Percentiles rank a stretch among this genome's conserved stretches.
phyloP scores from a whole-genome alignment of 1,139 yeast species.

The Tardiomyces depauwii region DNA sequence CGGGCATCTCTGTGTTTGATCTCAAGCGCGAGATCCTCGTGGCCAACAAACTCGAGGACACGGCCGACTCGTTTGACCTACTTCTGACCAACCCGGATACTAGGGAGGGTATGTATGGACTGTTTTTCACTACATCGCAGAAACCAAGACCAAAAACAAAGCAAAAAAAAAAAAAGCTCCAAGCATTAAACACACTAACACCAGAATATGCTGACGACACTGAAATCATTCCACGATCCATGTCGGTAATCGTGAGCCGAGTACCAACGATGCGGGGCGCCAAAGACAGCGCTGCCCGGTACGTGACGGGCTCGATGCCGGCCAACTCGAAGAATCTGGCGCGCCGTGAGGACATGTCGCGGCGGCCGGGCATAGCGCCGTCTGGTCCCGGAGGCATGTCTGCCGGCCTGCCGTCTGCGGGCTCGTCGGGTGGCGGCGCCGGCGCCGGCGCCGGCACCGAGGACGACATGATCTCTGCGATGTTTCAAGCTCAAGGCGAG shows the following conservation, averaged over 20 bases:
- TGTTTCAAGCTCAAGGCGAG: constrained; percentile 87
- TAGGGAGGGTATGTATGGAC: constrained; percentile 30
- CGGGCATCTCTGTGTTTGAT: constrained; percentile 91
- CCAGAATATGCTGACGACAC: neutral
- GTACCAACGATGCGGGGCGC: constrained; percentile 5
- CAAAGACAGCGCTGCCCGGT: constrained; percentile 15
- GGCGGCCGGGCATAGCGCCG: neutral
- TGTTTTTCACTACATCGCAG: too few species aligned
- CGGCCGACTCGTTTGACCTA: constrained; percentile 67
- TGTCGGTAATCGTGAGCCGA: constrained; percentile 6
- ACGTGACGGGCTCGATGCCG: constrained; percentile 3
- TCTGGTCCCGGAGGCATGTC: constrained; percentile 1
- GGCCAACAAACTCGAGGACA: constrained; percentile 72
- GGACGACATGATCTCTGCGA: constrained; percentile 77
- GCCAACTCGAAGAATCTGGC: neutral
- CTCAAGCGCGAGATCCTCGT: constrained; percentile 79
- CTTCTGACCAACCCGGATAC: constrained; percentile 67
- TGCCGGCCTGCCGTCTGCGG: neutral
- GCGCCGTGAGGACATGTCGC: neutral
- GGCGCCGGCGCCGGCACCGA: constrained; percentile 36
- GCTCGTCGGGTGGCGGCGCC: neutral
- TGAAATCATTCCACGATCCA: constrained; percentile 2
- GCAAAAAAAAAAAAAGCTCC: neutral
- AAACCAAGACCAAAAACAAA: too few species aligned
- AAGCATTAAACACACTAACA: too few species aligned